Base-by-base conservation (phyloP, 139 green algal genomes). In the Pseudopediastrum boryanum region DNA sequence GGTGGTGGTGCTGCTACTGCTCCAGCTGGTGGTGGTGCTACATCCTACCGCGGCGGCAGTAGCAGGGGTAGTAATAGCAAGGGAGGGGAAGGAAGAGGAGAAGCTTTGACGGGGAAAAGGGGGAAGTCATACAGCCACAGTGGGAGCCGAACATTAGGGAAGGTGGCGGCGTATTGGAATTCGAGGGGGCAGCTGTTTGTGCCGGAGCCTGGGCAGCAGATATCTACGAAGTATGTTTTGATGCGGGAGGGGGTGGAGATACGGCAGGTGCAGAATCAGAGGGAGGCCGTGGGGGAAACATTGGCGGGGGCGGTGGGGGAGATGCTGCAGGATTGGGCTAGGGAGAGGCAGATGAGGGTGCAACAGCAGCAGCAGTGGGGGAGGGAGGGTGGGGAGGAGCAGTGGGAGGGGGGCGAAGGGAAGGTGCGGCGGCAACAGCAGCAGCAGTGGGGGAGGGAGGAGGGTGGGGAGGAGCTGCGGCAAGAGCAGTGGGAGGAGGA, bases 191-290 rank as follows among this genome's bases (percentile, higher is more conserved):
- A 13, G 6, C 36, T 69, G 36, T 78, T 78, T 42, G 52, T 66
- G 1, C 71, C 71, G 23, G 52, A 39, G 23, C 52, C 66, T 10
- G 29, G 71, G 2, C 50, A 67, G 33, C 71, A 78, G 38, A 66
- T 67, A 16, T 58, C 52, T 54, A 25, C 67, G 50, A 78, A 78
- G 71, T 78, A 78, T 58, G 71, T 78, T 4, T 27, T 78, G 52
- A 27, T 67, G 36, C 48, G 52, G 7, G 71, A 78, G 59, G 71
- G 71, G 3, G 71, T 78, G 4, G 71, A 78, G 21, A 54, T 78
- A 3, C 71, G 71, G 2, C 7, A 33, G 12, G 71, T 78, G n/a
- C 71, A 78, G 71, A 68, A 68, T 5, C 52, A 68, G n/a, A 43
- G 46, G 38, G 52, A 43, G 19, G 71, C 71, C 23, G 71, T 78